Evolutionary conservation across 345 rosid genomes (phyloP).

Genomic region (Euphorbia tirucalli): DNA sequence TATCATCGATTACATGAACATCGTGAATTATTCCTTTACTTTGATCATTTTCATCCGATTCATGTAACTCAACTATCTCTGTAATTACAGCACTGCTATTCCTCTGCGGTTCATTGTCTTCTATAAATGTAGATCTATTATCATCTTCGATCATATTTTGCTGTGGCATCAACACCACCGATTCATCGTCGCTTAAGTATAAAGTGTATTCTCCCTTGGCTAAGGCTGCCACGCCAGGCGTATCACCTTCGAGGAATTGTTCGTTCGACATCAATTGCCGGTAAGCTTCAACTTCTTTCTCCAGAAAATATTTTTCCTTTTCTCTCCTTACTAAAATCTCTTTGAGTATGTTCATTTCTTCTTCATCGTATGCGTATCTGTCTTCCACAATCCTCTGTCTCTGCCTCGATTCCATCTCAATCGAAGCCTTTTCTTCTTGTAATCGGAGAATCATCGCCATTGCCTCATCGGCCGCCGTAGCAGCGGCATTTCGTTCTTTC

Average conservation of each 20-base stretch:
- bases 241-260: conserved; percentile 32
- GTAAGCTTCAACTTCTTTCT: conserved; percentile 73
- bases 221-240: no score
- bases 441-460: conserved; percentile 84
- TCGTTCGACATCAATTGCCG: conserved; percentile 40
- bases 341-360: conserved; percentile 79
- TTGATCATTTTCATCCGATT: conserved; percentile 24
- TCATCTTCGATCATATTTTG: conserved; percentile 1
- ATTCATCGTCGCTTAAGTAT: conserved; percentile 23
- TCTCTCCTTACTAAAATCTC: conserved; percentile 75
- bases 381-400: conserved; percentile 82
- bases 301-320: conserved; percentile 65
- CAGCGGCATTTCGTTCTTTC: conserved; percentile 81
- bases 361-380: conserved; percentile 68
- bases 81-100: not conserved
- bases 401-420: conserved; percentile 87
- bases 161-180: conserved; percentile 13
- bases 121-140: not conserved
- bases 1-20: conserved; percentile 65
- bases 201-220: conserved; percentile 16
- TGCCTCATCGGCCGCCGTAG: conserved; percentile 88
- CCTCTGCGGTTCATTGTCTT: not conserved
- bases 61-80: not conserved
- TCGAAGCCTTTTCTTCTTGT: conserved; percentile 71
- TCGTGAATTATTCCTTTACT: conserved; percentile 33